phyloP scores from a whole-genome alignment of 257 asterid species.

The Osmanthus fragrans region DNA sequence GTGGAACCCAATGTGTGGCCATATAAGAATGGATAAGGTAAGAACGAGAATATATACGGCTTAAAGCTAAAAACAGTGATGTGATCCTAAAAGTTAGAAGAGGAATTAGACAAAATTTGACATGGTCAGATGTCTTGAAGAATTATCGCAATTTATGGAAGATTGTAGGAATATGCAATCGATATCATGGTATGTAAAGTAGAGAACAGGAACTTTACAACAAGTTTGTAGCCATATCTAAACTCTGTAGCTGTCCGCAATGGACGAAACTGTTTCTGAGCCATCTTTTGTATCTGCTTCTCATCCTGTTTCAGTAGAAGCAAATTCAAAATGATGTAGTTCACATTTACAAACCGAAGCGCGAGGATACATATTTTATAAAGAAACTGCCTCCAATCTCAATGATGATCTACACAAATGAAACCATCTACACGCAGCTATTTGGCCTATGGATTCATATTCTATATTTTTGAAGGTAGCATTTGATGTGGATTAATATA shows the following conservation, averaged over 20 bases:
- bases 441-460: background rate
- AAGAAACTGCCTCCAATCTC: background rate
- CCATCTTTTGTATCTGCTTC: constrained; percentile 84
- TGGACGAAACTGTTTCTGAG: constrained; percentile 72
- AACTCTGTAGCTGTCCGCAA: constrained; percentile 77
- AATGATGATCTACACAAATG: background rate
- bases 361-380: background rate
- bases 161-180: background rate
- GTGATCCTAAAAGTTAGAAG: background rate
- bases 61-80: no score
- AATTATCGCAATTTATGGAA: background rate
- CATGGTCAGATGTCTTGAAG: background rate
- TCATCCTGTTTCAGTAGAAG: constrained; percentile 66
- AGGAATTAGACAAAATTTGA: background rate
- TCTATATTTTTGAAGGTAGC: background rate
- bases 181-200: background rate
- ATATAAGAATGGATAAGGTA: background rate
- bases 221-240: constrained; percentile 95
- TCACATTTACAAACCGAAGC: background rate
- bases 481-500: no score
- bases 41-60: background rate
- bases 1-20: background rate
- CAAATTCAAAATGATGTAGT: background rate
- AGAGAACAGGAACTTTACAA: constrained; percentile 58
- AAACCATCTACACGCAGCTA: background rate